Conservation (phyloP, 768 basidiomycete genomes). For the Clathrus columnatus region DNA sequence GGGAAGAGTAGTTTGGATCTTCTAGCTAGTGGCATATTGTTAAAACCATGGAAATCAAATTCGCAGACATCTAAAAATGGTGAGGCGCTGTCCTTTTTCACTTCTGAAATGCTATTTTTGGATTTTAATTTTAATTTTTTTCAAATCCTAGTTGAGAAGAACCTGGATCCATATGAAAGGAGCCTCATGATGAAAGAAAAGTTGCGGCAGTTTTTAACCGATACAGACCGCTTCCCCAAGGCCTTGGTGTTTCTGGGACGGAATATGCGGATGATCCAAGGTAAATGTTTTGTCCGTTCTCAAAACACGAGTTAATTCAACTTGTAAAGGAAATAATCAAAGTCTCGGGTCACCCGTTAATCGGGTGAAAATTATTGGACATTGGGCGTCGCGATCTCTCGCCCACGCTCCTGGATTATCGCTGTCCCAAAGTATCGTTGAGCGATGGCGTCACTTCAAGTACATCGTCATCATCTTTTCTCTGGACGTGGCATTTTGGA, state of each 20-base stretch:
- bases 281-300: constrained; percentile 23
- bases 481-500: constrained; percentile 68
- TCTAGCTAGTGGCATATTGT: constrained; percentile 63
- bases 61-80: background rate
- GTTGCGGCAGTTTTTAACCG: constrained; percentile 55
- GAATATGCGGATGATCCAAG: constrained; percentile 65
- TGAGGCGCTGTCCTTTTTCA: background rate
- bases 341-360: constrained; percentile 80
- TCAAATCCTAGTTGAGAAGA: constrained; percentile 1
- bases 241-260: constrained; percentile 65
- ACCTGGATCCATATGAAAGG: constrained; percentile 55
- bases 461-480: constrained; percentile 60
- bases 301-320: constrained; percentile 21
- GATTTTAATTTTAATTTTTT: too few species aligned
- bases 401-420: constrained; percentile 32
- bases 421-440: constrained; percentile 34
- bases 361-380: constrained; percentile 81
- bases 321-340: constrained; percentile 70
- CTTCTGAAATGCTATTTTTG: background rate
- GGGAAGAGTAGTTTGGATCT: constrained; percentile 51
- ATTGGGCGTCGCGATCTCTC: constrained; percentile 68
- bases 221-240: constrained; percentile 75
- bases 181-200: constrained; percentile 61
- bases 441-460: constrained; percentile 49
- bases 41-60: constrained; percentile 43